Conservation (phyloP, 208 protist species). For the Trypanosoma avium region DNA sequence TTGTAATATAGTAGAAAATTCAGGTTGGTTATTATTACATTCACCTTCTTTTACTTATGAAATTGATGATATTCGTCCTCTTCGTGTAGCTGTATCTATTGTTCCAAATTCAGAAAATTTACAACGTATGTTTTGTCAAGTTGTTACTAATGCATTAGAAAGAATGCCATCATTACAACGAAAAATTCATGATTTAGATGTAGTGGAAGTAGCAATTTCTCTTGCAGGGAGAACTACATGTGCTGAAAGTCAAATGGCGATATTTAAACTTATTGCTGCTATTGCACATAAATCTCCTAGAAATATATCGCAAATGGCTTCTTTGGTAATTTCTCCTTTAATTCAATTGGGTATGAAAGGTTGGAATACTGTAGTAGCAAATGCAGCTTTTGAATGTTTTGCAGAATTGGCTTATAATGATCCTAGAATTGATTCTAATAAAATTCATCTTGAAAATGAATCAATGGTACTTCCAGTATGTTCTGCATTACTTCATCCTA, state of each 20-base stretch:
- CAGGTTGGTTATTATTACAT: constrained; percentile 27
- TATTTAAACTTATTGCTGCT: constrained; percentile 39
- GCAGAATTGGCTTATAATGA: constrained; percentile 68
- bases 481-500: constrained; percentile 28
- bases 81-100: constrained; percentile 59
- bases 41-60: constrained; percentile 29
- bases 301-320: constrained; percentile 51
- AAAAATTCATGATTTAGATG: constrained; percentile 54
- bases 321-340: constrained; percentile 40
- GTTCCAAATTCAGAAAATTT: constrained; percentile 35
- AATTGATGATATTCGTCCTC: constrained; percentile 41
- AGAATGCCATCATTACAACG: constrained; percentile 9
- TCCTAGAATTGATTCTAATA: constrained; percentile 23
- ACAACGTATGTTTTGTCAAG: constrained; percentile 59
- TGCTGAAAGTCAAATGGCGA: constrained; percentile 56
- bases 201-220: constrained; percentile 61
- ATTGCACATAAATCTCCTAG: constrained; percentile 39
- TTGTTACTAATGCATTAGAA: constrained; percentile 34
- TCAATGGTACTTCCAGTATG: constrained; percentile 20
- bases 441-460: neutral
- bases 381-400: constrained; percentile 65
- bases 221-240: constrained; percentile 36
- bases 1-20: constrained; percentile 22
- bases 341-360: constrained; percentile 35
- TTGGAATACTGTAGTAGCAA: constrained; percentile 46